Conservation (phyloP, 1,284 basidiomycete genomes). For the Puccinia brachypodii region DNA sequence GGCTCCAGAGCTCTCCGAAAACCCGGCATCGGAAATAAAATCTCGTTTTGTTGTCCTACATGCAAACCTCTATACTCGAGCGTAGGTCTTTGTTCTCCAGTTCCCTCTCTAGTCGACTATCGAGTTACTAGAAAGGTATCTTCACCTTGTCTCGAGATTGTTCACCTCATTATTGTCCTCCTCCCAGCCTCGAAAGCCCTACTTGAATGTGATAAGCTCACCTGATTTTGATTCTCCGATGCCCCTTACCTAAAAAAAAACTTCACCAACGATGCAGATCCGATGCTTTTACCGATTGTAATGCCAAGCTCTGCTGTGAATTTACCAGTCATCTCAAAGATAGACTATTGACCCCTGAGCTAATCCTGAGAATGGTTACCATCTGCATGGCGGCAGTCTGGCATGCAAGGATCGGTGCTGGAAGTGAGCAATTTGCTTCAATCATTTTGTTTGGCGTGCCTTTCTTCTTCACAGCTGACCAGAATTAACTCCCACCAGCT, state of each 20-base stretch:
- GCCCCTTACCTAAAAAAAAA: conserved; percentile 58
- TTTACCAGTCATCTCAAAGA: conserved; percentile 66
- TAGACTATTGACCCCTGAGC: conserved; percentile 71
- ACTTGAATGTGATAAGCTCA: background rate
- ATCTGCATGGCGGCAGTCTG: conserved; percentile 76
- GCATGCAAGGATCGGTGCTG: conserved; percentile 68
- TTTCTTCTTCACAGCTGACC: background rate
- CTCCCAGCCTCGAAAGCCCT: background rate
- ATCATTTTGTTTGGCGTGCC: background rate
- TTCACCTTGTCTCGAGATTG: background rate
- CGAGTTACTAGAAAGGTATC: background rate
- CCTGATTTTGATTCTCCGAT: conserved; percentile 62
- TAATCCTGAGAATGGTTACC: conserved; percentile 72
- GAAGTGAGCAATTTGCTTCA: conserved; percentile 7
- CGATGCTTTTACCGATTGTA: conserved; percentile 15
- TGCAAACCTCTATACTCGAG: conserved; percentile 27
- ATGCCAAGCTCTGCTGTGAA: conserved; percentile 60
- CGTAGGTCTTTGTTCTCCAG: conserved; percentile 54
- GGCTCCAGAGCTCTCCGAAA: conserved; percentile 53
- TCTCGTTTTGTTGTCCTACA: conserved; percentile 24
- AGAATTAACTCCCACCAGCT: background rate
- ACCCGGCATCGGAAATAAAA: conserved; percentile 47
- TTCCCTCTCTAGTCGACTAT: background rate
- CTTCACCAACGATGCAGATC: conserved; percentile 55
- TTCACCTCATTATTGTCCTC: conserved; percentile 52